These are phyloP conservation scores for Hypoxylon lienhwacheense DNA, from an alignment of 495 filamentous ascomycete species.

Conservation along the genomic window DNA sequence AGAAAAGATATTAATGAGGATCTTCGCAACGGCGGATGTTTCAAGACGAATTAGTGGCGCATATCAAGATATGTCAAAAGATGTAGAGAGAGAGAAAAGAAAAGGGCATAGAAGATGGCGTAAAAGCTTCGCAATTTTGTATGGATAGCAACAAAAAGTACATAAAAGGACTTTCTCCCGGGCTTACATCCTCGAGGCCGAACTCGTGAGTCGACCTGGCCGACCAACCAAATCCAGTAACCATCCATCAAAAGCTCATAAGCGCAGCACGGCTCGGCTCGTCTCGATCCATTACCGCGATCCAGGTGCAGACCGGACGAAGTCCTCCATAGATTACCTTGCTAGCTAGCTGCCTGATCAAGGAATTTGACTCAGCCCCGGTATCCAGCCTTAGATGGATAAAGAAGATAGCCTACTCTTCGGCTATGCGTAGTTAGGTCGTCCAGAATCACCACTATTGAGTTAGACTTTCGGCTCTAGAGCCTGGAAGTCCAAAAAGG, in stretches of 20 bases:
- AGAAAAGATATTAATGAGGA: too few relatives aligned
- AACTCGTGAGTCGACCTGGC: slow-evolving; percentile 1
- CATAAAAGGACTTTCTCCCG: too few relatives aligned
- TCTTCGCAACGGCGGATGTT: too few relatives aligned
- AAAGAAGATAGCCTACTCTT: too few relatives aligned
- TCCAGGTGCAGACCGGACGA: slow-evolving; percentile 8
- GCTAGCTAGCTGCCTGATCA: too few relatives aligned
- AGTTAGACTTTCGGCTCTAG: background rate
- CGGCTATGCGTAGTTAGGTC: too few relatives aligned
- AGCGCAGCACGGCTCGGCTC: slow-evolving; percentile 22
- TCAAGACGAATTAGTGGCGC: too few relatives aligned
- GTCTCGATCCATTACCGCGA: slow-evolving; percentile 21
- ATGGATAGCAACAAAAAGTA: too few relatives aligned
- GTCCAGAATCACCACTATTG: background rate
- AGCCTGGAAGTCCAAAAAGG: background rate
- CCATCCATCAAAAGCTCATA: background rate
- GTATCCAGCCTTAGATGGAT: too few relatives aligned
- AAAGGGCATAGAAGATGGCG: slow-evolving; percentile 1
- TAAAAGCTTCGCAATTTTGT: slow-evolving; percentile 6
- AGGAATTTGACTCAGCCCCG: too few relatives aligned
- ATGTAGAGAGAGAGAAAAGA: too few relatives aligned
- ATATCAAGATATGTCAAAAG: too few relatives aligned
- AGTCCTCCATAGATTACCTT: background rate
- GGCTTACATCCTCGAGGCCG: slow-evolving; percentile 8
- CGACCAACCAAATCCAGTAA: slow-evolving; percentile 8